Conservation (phyloP, 305 asterid genomes). For the Fraxinus ornus region DNA sequence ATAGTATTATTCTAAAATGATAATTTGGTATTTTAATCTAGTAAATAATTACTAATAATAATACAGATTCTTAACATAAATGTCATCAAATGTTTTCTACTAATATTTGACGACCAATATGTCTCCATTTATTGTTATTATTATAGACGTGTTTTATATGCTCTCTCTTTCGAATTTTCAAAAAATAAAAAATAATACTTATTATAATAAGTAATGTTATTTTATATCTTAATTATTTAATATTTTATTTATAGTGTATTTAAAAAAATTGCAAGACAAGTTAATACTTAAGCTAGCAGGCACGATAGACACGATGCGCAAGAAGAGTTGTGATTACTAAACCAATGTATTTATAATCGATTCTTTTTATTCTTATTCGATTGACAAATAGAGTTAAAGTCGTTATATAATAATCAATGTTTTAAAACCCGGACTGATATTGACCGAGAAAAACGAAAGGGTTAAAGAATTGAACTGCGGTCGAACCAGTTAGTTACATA, state of each 20-base stretch:
- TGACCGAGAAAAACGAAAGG: too few species aligned
- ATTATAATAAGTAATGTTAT: too few species aligned
- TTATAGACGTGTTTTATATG: neutral
- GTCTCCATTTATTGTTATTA: neutral
- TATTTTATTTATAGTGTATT: neutral
- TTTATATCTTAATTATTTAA: too few species aligned
- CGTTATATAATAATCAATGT: too few species aligned
- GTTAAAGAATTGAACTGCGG: too few species aligned
- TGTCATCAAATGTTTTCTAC: neutral
- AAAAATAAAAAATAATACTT: too few species aligned
- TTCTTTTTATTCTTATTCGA: neutral
- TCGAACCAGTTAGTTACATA: too few species aligned
- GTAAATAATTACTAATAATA: too few species aligned
- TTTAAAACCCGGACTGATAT: too few species aligned
- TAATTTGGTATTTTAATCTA: neutral
- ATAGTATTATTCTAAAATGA: neutral
- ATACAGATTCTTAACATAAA: neutral
- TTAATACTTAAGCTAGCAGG: neutral
- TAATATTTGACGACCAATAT: neutral
- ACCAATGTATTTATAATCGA: neutral
- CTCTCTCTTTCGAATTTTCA: neutral
- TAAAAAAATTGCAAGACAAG: neutral
- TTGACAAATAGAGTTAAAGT: neutral
- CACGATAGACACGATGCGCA: too few species aligned
- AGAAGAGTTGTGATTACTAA: neutral